Percentiles rank a stretch among this genome's conserved stretches.
Conservation (phyloP, 2,329 filamentous ascomycete genomes). For the Clarireedia homoeocarpa region DNA sequence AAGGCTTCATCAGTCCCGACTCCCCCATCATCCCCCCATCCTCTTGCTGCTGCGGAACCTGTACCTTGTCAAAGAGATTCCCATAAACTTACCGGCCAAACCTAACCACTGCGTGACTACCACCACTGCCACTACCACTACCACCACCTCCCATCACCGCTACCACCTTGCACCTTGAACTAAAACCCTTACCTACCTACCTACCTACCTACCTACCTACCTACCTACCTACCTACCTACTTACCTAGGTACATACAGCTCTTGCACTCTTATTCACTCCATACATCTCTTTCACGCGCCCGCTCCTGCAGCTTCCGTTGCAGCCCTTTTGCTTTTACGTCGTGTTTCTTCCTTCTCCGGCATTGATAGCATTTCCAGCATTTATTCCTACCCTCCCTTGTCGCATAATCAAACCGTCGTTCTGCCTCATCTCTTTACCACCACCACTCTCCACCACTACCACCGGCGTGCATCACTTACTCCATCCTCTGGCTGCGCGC, state of each 20-base stretch:
- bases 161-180: background rate
- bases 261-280: background rate
- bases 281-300: constrained; percentile 1
- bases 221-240: constrained; percentile 1
- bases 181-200: background rate
- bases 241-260: constrained; percentile 9
- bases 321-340: constrained; percentile 4
- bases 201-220: constrained; percentile 7
- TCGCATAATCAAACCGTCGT: constrained; percentile 5
- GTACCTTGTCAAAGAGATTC: background rate
- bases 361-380: constrained; percentile 10
- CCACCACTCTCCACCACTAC: background rate
- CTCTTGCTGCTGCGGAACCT: constrained; percentile 6
- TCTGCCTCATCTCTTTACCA: constrained; percentile 6
- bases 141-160: background rate
- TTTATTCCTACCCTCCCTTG: constrained; percentile 6
- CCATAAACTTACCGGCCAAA: background rate
- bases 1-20: background rate
- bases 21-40: constrained; percentile 1
- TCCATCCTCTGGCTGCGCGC: constrained; percentile 19
- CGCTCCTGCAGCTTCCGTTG: constrained; percentile 5
- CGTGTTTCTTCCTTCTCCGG: constrained; percentile 3
- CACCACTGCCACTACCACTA: background rate
- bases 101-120: too few species aligned
- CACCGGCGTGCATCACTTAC: constrained; percentile 15